Evolutionary conservation across 2,329 filamentous ascomycete species (phyloP).

Genomic region (Colletotrichum tropicicola): DNA sequence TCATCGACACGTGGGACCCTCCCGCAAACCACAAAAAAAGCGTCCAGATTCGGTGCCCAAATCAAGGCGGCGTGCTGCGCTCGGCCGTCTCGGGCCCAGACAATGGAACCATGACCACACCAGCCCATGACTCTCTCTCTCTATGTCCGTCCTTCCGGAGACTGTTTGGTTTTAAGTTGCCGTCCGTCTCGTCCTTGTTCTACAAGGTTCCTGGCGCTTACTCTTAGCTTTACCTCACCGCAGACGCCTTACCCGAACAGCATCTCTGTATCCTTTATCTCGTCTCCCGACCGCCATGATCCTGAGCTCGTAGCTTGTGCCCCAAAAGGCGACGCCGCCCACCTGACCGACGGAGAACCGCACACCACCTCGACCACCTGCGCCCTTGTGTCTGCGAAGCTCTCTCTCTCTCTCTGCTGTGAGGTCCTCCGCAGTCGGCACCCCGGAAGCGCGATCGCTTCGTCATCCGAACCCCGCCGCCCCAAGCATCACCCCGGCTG

Average conservation of each 20-base stretch:
- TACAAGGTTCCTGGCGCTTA: too few species aligned
- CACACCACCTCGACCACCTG: too few species aligned
- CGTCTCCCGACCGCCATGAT: neutral
- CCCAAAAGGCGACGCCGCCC: too few species aligned
- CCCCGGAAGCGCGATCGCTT: neutral
- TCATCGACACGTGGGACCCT: too few species aligned
- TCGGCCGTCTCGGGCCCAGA: conserved; percentile 11
- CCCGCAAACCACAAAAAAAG: too few species aligned
- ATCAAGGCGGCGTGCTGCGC: too few species aligned
- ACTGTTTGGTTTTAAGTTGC: neutral
- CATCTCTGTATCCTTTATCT: neutral
- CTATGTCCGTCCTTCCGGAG: neutral
- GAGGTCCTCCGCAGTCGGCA: neutral
- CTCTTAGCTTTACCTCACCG: too few species aligned
- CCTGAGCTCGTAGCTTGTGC: neutral
- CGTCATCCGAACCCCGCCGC: conserved; percentile 15
- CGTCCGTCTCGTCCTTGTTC: neutral
- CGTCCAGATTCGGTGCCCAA: too few species aligned
- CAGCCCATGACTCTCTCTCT: conserved; percentile 14
- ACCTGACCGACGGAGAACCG: too few species aligned
- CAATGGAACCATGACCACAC: conserved; percentile 6
- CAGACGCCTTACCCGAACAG: neutral
- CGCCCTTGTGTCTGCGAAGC: too few species aligned
- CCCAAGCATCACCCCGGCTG: conserved; percentile 22
- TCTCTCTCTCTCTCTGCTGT: neutral